phyloP scores from a whole-genome alignment of 2,329 filamentous ascomycete genomes.

The Penicillium sp. region DNA sequence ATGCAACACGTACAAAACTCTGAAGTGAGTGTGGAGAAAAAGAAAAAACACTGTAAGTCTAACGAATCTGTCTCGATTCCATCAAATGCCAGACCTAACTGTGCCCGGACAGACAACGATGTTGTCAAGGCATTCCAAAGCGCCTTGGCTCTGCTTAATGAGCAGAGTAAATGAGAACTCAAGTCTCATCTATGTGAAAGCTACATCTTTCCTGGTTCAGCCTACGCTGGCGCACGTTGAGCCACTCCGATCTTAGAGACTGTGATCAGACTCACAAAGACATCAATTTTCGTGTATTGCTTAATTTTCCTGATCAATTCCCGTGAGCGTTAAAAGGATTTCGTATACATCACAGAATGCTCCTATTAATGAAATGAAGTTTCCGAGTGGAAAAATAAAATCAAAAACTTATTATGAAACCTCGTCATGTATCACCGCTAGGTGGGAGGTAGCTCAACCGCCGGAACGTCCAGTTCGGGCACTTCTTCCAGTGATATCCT shows the following conservation, averaged over 20 bases:
- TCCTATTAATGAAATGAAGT: not conserved
- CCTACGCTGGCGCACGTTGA: slow-evolving; percentile 6
- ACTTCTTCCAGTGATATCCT: slow-evolving; percentile 74
- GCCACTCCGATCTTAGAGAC: not conserved
- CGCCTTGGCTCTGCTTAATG: slow-evolving; percentile 50
- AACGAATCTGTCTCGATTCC: not conserved
- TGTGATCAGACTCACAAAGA: too few species aligned
- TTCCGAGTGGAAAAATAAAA: not conserved
- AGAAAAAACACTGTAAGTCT: slow-evolving; percentile 77
- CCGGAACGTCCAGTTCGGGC: slow-evolving; percentile 19
- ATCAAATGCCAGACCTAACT: slow-evolving; percentile 15
- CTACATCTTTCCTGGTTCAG: not conserved
- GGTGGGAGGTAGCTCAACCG: not conserved
- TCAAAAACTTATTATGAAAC: not conserved
- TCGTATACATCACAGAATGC: not conserved
- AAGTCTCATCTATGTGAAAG: not conserved
- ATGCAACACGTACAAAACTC: slow-evolving; percentile 74
- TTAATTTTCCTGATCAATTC: not conserved
- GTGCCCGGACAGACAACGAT: slow-evolving; percentile 39
- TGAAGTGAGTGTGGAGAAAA: slow-evolving; percentile 72
- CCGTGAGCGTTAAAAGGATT: not conserved
- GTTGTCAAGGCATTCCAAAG: slow-evolving; percentile 55
- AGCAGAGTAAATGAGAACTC: slow-evolving; percentile 34
- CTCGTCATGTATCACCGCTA: not conserved
- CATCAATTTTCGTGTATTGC: not conserved